phyloP scores from a whole-genome alignment of 148 eudicot species.

The Simmondsia chinensis region DNA sequence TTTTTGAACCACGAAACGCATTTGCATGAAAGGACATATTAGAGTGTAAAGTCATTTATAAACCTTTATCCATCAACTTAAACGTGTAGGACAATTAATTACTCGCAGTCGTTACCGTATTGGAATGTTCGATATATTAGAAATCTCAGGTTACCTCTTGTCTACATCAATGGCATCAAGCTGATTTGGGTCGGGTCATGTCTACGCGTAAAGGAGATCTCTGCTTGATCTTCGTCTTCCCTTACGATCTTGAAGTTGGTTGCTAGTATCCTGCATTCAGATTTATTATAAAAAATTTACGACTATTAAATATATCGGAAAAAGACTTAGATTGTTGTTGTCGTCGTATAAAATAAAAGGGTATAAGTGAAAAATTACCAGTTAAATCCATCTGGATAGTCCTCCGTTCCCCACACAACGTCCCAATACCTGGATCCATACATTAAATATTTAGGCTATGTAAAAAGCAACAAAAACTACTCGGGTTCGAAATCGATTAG shows the following conservation, averaged over 20 bases:
- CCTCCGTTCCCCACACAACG: slow-evolving; percentile 7
- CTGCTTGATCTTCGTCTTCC: slow-evolving; percentile 15
- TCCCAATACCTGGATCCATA: slow-evolving; percentile 22
- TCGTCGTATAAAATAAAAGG: background rate
- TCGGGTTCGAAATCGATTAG: no score
- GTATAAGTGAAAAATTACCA: background rate
- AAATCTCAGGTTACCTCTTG: background rate
- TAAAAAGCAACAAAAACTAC: no score
- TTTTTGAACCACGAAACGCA: no score
- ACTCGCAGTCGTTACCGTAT: background rate
- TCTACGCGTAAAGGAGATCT: slow-evolving; percentile 11
- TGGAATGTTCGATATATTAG: background rate
- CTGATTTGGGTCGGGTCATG: background rate
- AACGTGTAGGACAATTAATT: no score
- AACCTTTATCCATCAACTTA: background rate
- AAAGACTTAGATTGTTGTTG: background rate
- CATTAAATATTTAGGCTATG: no score
- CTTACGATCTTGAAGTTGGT: slow-evolving; percentile 11
- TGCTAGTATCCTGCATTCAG: slow-evolving; percentile 14
- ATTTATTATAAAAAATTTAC: background rate
- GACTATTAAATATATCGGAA: background rate
- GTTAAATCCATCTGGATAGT: background rate
- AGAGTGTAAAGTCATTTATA: no score
- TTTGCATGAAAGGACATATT: no score
- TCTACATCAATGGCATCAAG: background rate